These are phyloP conservation scores for Eutrema salsugineum DNA, from an alignment of 441 rosid genomes.

Conservation along the genomic window DNA sequence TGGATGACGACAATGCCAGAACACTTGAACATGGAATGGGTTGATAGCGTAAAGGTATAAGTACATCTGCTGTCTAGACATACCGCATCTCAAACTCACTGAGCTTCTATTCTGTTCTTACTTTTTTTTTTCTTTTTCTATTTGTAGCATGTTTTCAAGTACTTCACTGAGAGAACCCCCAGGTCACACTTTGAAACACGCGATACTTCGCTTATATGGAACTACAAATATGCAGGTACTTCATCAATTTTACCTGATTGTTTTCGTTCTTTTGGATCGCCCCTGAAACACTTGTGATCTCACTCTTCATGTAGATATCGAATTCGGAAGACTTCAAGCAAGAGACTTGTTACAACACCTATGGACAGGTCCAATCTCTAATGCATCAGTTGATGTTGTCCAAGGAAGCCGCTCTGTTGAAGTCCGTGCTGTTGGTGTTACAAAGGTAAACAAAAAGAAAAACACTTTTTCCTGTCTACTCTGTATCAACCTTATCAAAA, in stretches of 20 bases:
- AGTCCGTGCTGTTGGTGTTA: conserved; percentile 97
- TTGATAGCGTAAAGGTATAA: conserved; percentile 88
- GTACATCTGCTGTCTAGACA: neutral
- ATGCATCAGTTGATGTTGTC: conserved; percentile 98
- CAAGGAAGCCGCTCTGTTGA: conserved; percentile 98
- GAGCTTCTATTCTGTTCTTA: conserved; percentile 19
- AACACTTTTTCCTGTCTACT: neutral
- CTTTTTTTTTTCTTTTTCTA: neutral
- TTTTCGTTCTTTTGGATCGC: neutral
- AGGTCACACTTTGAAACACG: conserved; percentile 86
- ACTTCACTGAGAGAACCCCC: conserved; percentile 95
- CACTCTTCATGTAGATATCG: conserved; percentile 54
- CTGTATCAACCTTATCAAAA: neutral
- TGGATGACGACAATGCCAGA: conserved; percentile 99
- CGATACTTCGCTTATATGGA: conserved; percentile 96
- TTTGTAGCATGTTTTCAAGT: conserved; percentile 92
- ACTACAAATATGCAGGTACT: conserved; percentile 97
- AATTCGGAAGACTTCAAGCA: conserved; percentile 97
- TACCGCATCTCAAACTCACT: neutral
- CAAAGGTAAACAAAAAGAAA: conserved; percentile 60
- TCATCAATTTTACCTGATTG: neutral
- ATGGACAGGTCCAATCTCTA: conserved; percentile 99
- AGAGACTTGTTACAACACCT: conserved; percentile 98
- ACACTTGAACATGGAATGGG: conserved; percentile 98
- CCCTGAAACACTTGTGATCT: conserved; percentile 1